Base-by-base conservation (phyloP, 2,329 filamentous ascomycete genomes). In the Aspergillus sp. region DNA sequence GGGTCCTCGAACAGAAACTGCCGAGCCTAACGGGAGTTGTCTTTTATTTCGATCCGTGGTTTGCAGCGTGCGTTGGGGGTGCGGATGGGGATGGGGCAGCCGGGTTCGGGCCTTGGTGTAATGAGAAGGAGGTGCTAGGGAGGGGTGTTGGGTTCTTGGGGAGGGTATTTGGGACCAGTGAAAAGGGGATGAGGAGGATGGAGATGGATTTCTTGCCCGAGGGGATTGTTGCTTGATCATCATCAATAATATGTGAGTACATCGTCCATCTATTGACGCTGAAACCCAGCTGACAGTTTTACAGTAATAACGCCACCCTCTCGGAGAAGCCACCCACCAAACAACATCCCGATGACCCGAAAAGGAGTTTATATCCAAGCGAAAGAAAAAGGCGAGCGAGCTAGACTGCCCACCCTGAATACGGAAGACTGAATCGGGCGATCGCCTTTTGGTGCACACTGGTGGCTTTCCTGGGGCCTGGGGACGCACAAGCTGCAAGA, bases 11-110 rank as follows among this genome's bases (percentile, higher is more conserved):
- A 2, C 62, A 69, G 57, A 71, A 68, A 38, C 57, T 77, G 11
- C 74, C 74, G 0, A 59, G 48, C 0, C 72, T 72, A 69, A 60
- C 63, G 13, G 68, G 57, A 25, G 68, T 73, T 5, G 51, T 76
- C 8, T 72, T 76, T 45, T 76, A 76, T 43, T 61, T 77, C 3
- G 74, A 76, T 61, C 74, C 74, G 17, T 63, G 71, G 13, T 76
- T 75, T 54, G 76, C 74, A 59, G 76, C 70, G 31, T 73, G 73
- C 1, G 66, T 68, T 19, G 64, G 30, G 31, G 31, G 30, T 31
- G 28, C 19, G 3, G 22, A n/a, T 23, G 31, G 67, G 1, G 59
- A 62, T 7, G 25, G 34, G 5, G 8, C 9, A 15, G 11, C 34
- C 15, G 34, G 11, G 34, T 69, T 72, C 1, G 73, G 72, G 17